Base-by-base conservation (phyloP, 176 grass and related monocot species). In the Oryza glaberrima region DNA sequence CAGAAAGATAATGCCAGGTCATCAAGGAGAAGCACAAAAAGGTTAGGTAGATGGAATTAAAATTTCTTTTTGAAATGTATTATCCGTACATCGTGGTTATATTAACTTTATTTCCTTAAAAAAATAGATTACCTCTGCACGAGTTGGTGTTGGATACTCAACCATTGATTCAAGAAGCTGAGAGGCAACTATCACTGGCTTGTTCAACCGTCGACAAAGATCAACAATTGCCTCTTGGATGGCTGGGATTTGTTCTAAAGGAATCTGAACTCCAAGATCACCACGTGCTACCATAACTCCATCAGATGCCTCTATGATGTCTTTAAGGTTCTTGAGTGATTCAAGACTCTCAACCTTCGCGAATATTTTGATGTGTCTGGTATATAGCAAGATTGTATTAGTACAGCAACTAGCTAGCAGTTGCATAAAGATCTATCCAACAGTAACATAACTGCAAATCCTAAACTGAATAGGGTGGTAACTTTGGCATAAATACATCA, bases 151-250 rank as follows among this genome's bases (percentile, higher is more conserved):
- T 60, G 93, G 93, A 32, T 92, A 92, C 88, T 91, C 88, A 73
- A 94, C 85, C 93, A 94, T 94, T 13, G 93, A 94, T 77, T 94
- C 90, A 11, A 94, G 93, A 87, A 94, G 84, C 84, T 94, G 93
- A 56, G 87, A 90, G 85, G 93, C 93, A 78, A 94, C 90, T 88
- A 94, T 88, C 54, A 94, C 90, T 66, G 85, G 93, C 69, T 90
- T 92, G 75, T 88, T 92, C 78, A 88, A 67, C 11, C 86, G 82
- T 81, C 93, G 68, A 72, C 87, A 92, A 19, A 94, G 75, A 40
- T 77, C 43, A 90, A 88, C 88, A 69, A 92, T 88, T 14, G 52
- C 73, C 66, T 90, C 64, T 88, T 94, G 93, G 58, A 94, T 92
- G 79, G 90, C 88, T 46, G 93, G 93, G 38, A 94, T 92, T 77